A percentile compares a stretch with the other conserved stretches of the same genome.
phyloP scores from a whole-genome alignment of 140 eudicot genomes.

The Senecio squalidus region DNA sequence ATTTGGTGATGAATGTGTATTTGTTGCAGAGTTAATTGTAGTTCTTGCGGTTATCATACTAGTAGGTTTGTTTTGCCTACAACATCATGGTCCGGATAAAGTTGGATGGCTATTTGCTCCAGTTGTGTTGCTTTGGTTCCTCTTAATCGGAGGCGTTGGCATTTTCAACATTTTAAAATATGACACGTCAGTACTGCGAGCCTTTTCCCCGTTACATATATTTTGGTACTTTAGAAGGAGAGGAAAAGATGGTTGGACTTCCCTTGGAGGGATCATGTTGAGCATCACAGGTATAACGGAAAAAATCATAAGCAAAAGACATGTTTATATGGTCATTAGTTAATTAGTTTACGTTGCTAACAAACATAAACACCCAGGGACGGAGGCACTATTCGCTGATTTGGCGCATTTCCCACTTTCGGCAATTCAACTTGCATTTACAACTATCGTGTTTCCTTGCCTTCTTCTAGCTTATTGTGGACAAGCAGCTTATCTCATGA shows the following conservation, averaged over 20 bases:
- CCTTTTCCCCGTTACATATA: slow-evolving; percentile 30
- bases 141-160: slow-evolving; percentile 34
- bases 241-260: slow-evolving; percentile 35
- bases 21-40: slow-evolving; percentile 26
- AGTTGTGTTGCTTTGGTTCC: slow-evolving; percentile 31
- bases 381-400: slow-evolving; percentile 90
- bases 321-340: no score
- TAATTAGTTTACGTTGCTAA: no score
- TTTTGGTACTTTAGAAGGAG: slow-evolving; percentile 33
- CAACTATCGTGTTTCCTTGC: slow-evolving; percentile 77
- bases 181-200: slow-evolving; percentile 23
- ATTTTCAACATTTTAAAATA: slow-evolving; percentile 28
- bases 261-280: slow-evolving; percentile 44
- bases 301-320: no score
- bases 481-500: slow-evolving; percentile 86
- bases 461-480: slow-evolving; percentile 90
- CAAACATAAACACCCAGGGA: no score
- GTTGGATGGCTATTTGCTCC: slow-evolving; percentile 44
- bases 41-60: slow-evolving; percentile 30
- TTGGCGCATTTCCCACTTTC: slow-evolving; percentile 77
- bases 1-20: no score
- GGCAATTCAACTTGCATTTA: slow-evolving; percentile 79
- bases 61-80: slow-evolving; percentile 31
- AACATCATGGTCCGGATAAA: slow-evolving; percentile 38
- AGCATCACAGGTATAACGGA: slow-evolving; percentile 43